A percentile compares a stretch with the other conserved stretches of the same genome.
These are phyloP conservation scores for Chlorella ohadii DNA, from an alignment of 139 green algal species.

Conservation along the genomic window DNA sequence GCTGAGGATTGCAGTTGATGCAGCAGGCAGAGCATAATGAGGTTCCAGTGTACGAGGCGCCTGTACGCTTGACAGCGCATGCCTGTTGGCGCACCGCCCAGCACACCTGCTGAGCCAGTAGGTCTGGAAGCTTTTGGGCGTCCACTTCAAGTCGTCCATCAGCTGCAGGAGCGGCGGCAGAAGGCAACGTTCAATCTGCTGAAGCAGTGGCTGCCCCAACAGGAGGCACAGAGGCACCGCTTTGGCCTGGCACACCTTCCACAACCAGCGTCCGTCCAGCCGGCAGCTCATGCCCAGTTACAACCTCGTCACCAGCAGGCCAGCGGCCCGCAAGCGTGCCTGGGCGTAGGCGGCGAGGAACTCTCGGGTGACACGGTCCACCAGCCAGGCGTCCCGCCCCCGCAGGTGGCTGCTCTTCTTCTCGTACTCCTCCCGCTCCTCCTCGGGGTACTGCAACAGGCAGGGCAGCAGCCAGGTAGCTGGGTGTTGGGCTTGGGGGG, in stretches of 20 bases:
- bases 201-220: no score
- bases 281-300: no score
- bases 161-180: not conserved
- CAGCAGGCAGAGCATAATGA: not conserved
- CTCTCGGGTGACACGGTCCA: constrained; percentile 22
- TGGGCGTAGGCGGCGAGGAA: constrained; percentile 13
- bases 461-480: no score
- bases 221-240: no score
- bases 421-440: constrained; percentile 1
- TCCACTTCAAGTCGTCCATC: not conserved
- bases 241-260: no score
- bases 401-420: constrained; percentile 12
- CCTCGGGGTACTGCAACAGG: constrained; percentile 7
- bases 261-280: no score
- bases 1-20: no score
- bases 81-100: not conserved
- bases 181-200: no score
- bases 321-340: no score
- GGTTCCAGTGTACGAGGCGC: no score
- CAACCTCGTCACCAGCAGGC: no score
- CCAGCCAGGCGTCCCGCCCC: constrained; percentile 27
- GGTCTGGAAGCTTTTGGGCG: not conserved
- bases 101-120: not conserved
- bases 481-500: not conserved
- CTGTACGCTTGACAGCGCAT: no score